Conservation (phyloP, 1,284 basidiomycete genomes). For the Microbotryum intermedium region DNA sequence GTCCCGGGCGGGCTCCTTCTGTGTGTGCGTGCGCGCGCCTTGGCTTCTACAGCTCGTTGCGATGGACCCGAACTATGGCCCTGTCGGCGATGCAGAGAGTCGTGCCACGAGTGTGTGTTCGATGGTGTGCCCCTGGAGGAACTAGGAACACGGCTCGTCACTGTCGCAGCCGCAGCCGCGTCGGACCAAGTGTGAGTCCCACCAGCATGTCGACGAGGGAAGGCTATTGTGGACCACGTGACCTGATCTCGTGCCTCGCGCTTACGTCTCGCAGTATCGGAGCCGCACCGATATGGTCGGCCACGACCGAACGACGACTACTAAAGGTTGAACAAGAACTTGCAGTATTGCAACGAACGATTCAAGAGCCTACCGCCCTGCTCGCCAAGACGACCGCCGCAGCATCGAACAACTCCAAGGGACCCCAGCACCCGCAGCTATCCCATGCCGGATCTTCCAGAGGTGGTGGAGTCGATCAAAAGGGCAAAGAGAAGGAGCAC, state of each 20-base stretch:
- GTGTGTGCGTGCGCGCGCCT: too few relatives aligned
- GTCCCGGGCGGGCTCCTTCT: too few relatives aligned
- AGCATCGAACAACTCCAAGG: neutral
- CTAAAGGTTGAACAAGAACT: slow-evolving; percentile 2
- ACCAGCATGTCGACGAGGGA: neutral
- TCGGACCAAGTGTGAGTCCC: too few relatives aligned
- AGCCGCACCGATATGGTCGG: neutral
- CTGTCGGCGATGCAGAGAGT: slow-evolving; percentile 17
- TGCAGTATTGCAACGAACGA: neutral
- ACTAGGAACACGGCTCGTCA: neutral
- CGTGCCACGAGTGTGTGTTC: slow-evolving; percentile 20
- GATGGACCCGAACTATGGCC: slow-evolving; percentile 22
- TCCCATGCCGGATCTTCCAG: neutral
- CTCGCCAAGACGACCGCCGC: slow-evolving; percentile 1
- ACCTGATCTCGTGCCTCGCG: neutral
- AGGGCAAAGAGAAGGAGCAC: neutral
- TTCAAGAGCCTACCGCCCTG: neutral
- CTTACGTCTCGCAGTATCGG: neutral
- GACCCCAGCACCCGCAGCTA: neutral
- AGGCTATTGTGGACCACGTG: neutral
- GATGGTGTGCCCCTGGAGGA: slow-evolving; percentile 15
- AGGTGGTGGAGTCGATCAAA: neutral
- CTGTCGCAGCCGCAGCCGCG: neutral
- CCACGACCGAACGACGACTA: neutral
- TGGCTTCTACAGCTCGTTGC: slow-evolving; percentile 12